Percentiles rank a stretch among this genome's conserved stretches.
These are phyloP conservation scores for Cerioporus squamosus DNA, from an alignment of 1,284 basidiomycete genomes.

Conservation along the genomic window DNA sequence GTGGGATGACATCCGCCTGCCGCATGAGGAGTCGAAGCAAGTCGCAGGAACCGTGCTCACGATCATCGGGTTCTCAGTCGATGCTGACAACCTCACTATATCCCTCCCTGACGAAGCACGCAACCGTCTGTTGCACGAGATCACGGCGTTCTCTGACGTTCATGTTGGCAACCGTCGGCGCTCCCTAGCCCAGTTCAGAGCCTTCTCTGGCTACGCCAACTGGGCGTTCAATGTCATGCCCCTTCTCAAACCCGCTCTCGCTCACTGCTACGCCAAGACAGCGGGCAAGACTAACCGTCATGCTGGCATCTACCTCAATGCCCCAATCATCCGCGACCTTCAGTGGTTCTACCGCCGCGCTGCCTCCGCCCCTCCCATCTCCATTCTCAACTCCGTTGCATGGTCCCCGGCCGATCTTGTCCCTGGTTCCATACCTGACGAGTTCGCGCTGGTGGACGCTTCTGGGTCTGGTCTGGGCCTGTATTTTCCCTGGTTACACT, in stretches of 20 bases:
- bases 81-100: slow-evolving; percentile 22
- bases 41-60: slow-evolving; percentile 33
- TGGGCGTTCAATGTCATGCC: neutral
- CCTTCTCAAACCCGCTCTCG: neutral
- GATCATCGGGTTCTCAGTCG: slow-evolving; percentile 43
- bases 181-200: neutral
- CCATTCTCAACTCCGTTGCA: neutral
- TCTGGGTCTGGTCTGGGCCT: neutral
- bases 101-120: neutral
- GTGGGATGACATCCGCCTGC: slow-evolving; percentile 45
- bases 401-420: neutral
- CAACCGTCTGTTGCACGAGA: neutral
- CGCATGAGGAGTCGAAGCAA: slow-evolving; percentile 45
- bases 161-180: neutral
- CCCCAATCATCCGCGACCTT: neutral
- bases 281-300: neutral
- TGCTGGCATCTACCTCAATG: neutral
- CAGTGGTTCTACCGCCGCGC: neutral
- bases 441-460: neutral
- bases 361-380: neutral
- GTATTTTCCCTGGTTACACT: slow-evolving; percentile 9
- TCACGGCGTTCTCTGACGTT: neutral
- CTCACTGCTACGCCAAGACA: neutral
- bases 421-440: neutral
- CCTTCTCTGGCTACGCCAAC: neutral